Percentiles rank a stretch among this genome's conserved stretches.
phyloP scores from a whole-genome alignment of 176 grass and related monocot species.

The Eragrostis nindensis region DNA sequence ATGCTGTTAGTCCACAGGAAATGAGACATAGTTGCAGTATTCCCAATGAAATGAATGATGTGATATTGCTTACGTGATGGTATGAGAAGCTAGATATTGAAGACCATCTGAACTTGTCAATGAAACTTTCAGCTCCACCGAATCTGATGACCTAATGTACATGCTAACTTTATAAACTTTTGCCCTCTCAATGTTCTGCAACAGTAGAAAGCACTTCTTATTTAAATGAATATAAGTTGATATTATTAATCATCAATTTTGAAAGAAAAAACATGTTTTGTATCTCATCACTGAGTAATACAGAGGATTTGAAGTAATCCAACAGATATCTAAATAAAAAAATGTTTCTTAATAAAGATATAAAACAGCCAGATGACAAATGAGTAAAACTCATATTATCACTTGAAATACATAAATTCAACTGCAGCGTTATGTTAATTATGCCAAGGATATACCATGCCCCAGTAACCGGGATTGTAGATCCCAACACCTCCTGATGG shows the following conservation, averaged over 20 bases:
- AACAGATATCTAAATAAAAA: not conserved
- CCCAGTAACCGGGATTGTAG: conserved; percentile 95
- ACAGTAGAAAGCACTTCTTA: conserved; percentile 38
- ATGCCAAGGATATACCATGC: conserved; percentile 75
- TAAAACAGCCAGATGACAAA: not conserved
- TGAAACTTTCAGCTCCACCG: conserved; percentile 68
- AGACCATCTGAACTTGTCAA: conserved; percentile 85
- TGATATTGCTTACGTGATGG: conserved; percentile 63
- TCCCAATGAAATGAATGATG: conserved; percentile 23
- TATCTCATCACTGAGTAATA: conserved; percentile 1
- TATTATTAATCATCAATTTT: conserved; percentile 21
- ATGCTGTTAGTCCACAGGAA: conserved; percentile 22
- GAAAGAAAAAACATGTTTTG: conserved; percentile 6
- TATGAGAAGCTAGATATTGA: conserved; percentile 64
- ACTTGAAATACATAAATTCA: conserved; percentile 26
- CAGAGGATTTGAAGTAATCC: conserved; percentile 16
- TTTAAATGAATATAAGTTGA: conserved; percentile 10
- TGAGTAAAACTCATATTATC: not conserved
- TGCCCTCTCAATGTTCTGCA: conserved; percentile 79
- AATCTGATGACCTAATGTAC: conserved; percentile 73
- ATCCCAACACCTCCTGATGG: conserved; percentile 82
- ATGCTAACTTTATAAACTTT: conserved; percentile 73
- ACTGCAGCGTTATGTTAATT: not conserved
- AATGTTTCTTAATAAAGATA: not conserved
- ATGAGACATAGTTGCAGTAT: not conserved